Evolutionary conservation across 2,329 filamentous ascomycete species (phyloP), one percentile per base, ranked within the genome.

Genomic region (Curvularia verruculosa): DNA sequence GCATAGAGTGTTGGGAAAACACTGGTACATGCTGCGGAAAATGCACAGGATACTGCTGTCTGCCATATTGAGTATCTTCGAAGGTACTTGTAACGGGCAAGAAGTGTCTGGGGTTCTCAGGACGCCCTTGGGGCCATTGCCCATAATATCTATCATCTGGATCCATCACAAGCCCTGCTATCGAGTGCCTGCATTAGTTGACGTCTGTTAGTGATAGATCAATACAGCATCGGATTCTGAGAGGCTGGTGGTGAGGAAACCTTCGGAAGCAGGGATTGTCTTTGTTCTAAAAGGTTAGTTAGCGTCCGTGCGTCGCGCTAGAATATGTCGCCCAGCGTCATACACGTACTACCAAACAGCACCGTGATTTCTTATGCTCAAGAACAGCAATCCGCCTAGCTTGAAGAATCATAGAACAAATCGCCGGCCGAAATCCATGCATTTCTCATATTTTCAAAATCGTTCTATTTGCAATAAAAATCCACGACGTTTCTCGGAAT

Each of bases 11-110:
- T 18, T 56, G 64, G 19, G 59, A 52, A 29, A 56, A 54, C 18
- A 64, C 47, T 29, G 64, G 68, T 40, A 64, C 61, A 9, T 60
- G 45, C 18, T 62, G 55, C 19, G 60, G 59, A 8, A 57, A 56
- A 7, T 62, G 60, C 31, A 60, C 59, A 15, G 65, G 58, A 44
- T 59, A 63, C 8, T 61, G 56, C 24, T 59, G 63, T 51, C 58
- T 51, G 41, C 53, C 49, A 43, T 56, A 39, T 34, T 62, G 56
- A 13, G 54, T 45, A 43, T 67, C 56, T 56, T 58, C 60, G 41
- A 73, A 72, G 3, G 59, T 56, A 48, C 60, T 63, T 26, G 60
- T 48, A 36, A 65, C 43, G 28, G 69, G 68, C 15, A 65, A 40
- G 49, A 66, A 69, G 29, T 58, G 67, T 39, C 63, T 63, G 40